Base-by-base conservation (phyloP, 805 yeast species). In the Lipomyces mesembrius region DNA sequence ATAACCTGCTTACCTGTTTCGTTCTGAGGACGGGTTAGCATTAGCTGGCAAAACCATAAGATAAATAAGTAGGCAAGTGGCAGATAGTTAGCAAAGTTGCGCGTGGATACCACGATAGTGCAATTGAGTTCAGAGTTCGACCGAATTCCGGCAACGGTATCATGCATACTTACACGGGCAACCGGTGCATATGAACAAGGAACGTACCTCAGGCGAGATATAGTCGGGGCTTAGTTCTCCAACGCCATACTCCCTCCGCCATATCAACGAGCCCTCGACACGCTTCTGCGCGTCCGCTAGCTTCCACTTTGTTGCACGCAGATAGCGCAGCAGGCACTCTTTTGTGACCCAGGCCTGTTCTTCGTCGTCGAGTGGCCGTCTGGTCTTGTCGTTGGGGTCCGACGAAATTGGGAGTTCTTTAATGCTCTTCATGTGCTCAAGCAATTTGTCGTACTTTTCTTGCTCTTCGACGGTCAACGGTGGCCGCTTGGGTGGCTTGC, bases 171-270 rank as follows among this genome's bases (percentile, higher is more conserved):
- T 35, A 35, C 43, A 12, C 43, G 43, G n/a, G 22, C 49, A 43
- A n/a, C 11, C 22, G 39, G 37, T 37, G 37, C 6, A 20, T 22
- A 34, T 8, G 49, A 20, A 20, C 20, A 37, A 58, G 17, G 17
- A 27, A 55, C 65, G 12, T 61, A 62, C 71, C 66, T 69, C 73
- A 12, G 65, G 65, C 7, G 67, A 69, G 14, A 79, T 78, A 57
- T 74, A 49, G 17, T 77, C 80, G 1, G 78, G 73, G 17, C 79
- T 69, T 58, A 81, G 72, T n/a, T 80, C 78, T 56, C 78, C 79
- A 46, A 90, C 88, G 29, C 98, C 98, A 76, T 92, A 93, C 72
- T 90, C 94, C 73, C 98, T 87, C 80, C 99, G 87, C 99, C 99
- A 95, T 2, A 91, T 88, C 25, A 95, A 72, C 0, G 98, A 88